These are phyloP conservation scores for Beauveria scarabaeidicola DNA, from an alignment of 2,329 filamentous ascomycete genomes.

Conservation along the genomic window DNA sequence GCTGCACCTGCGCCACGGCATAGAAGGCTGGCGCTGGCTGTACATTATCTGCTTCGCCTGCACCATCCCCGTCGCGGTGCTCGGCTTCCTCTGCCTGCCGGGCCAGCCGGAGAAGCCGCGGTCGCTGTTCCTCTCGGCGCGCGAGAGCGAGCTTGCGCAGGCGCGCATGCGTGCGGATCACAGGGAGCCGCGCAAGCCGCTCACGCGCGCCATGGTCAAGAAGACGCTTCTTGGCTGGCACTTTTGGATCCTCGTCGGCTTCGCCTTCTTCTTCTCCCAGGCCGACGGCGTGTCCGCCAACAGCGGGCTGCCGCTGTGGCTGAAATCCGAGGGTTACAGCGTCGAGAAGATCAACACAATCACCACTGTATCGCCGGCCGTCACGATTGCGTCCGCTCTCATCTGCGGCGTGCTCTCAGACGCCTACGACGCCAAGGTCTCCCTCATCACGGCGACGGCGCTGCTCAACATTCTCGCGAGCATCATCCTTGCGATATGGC, in stretches of 20 bases:
- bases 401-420: conserved; percentile 48
- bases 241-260: conserved; percentile 23
- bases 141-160: conserved; percentile 21
- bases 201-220: conserved; percentile 18
- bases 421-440: conserved; percentile 35
- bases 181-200: conserved; percentile 20
- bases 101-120: conserved; percentile 22
- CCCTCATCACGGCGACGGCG: conserved; percentile 19
- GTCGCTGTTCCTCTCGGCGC: conserved; percentile 19
- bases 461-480: conserved; percentile 16
- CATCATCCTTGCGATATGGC: conserved; percentile 25
- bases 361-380: conserved; percentile 31
- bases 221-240: conserved; percentile 22
- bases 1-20: conserved; percentile 27
- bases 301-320: conserved; percentile 25
- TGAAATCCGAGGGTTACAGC: conserved; percentile 25
- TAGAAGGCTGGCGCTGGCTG: conserved; percentile 36
- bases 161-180: conserved; percentile 23
- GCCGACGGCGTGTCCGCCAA: conserved; percentile 26
- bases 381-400: conserved; percentile 39
- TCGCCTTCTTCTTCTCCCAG: conserved; percentile 22
- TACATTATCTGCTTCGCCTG: conserved; percentile 35
- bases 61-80: conserved; percentile 22
- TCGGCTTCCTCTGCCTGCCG: conserved; percentile 25
- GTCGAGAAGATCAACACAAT: conserved; percentile 41